Evolutionary conservation across 2,329 filamentous ascomycete genomes (phyloP).

Genomic region (Cryphonectria carpinicola): DNA sequence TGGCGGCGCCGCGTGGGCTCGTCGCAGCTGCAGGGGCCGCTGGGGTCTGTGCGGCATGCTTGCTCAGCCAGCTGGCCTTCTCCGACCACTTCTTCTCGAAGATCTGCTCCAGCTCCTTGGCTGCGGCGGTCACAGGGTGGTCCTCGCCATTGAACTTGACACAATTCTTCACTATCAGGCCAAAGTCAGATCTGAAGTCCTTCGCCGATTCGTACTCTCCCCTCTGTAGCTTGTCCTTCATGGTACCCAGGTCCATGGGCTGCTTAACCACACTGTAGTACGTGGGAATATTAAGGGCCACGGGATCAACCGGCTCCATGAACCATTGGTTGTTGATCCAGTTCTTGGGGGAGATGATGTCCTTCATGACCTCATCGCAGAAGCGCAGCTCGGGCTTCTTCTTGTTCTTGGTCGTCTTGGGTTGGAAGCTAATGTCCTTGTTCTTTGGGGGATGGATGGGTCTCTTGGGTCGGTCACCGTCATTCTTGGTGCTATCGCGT

Average conservation of each 20-base stretch:
- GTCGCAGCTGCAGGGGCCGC: conserved; percentile 53
- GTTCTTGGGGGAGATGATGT: conserved; percentile 77
- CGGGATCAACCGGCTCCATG: conserved; percentile 84
- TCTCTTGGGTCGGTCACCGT: conserved; percentile 83
- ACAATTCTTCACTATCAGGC: conserved; percentile 86
- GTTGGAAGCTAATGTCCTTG: conserved; percentile 87
- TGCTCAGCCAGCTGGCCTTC: conserved; percentile 80
- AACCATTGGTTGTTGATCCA: conserved; percentile 73
- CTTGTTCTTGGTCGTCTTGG: conserved; percentile 87
- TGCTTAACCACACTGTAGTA: conserved; percentile 96
- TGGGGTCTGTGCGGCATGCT: conserved; percentile 59
- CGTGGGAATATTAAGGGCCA: conserved; percentile 88
- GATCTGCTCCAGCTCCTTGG: conserved; percentile 72
- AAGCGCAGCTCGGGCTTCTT: conserved; percentile 90
- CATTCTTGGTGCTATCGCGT: conserved; percentile 78
- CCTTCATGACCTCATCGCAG: conserved; percentile 78
- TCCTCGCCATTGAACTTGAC: conserved; percentile 82
- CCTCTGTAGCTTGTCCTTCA: conserved; percentile 73
- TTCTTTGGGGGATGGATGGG: conserved; percentile 90
- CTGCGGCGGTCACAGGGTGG: conserved; percentile 74
- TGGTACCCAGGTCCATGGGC: conserved; percentile 92
- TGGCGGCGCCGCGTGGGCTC: conserved; percentile 66
- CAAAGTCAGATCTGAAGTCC: conserved; percentile 84
- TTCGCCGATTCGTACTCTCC: conserved; percentile 82
- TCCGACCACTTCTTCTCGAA: conserved; percentile 77